A percentile compares a stretch with the other conserved stretches of the same genome.
Evolutionary conservation across 176 grass and related monocot species (phyloP).

Genomic region (Raddia distichophylla): DNA sequence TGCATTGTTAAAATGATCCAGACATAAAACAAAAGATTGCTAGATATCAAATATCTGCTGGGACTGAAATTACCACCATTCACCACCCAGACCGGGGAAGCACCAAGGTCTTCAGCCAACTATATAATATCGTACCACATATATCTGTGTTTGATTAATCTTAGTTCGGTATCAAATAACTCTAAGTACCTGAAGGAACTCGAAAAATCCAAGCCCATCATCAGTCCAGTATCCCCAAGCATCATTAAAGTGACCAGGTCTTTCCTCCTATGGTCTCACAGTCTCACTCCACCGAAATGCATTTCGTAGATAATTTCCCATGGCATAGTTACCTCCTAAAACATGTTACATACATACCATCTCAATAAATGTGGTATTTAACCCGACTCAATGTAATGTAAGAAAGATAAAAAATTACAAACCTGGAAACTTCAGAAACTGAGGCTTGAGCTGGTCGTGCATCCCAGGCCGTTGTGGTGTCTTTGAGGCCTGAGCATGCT

Average conservation of each 20-base stretch:
- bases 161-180: too few species aligned
- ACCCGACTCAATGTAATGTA: conserved; percentile 4
- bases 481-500: too few species aligned
- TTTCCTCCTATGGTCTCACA: conserved; percentile 88
- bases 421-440: conserved; percentile 98
- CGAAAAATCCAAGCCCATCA: conserved; percentile 86
- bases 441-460: too few species aligned
- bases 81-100: conserved; percentile 77
- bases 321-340: conserved; percentile 85
- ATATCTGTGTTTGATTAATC: too few species aligned
- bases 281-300: conserved; percentile 88
- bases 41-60: conserved; percentile 9
- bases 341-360: conserved; percentile 1
- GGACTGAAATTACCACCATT: conserved; percentile 73
- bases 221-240: conserved; percentile 95
- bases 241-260: conserved; percentile 87
- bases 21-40: conserved; percentile 13
- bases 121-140: too few species aligned
- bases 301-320: conserved; percentile 85
- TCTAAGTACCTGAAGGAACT: conserved; percentile 81
- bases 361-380: not conserved
- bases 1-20: conserved; percentile 45
- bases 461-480: too few species aligned
- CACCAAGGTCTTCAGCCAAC: conserved; percentile 91
- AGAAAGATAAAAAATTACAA: conserved; percentile 12